Evolutionary conservation across 805 yeast genomes (phyloP).

Genomic region (Kazachstania psychrophila): DNA sequence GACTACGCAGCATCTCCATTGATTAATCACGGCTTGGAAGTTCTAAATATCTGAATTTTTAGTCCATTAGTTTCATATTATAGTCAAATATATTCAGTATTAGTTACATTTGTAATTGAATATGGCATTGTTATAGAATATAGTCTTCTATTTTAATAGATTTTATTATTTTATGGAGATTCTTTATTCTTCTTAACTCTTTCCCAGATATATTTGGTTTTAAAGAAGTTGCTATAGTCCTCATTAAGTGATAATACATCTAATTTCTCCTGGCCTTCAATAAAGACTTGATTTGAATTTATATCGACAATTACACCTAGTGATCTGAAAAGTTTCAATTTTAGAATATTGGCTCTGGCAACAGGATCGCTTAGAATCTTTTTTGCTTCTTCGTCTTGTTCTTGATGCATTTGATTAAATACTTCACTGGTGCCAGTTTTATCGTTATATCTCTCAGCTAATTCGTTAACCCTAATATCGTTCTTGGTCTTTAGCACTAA

Average conservation of each 20-base stretch:
- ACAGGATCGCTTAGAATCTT: conserved; percentile 14
- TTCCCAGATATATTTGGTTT: conserved; percentile 76
- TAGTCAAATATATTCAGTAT: too few species aligned
- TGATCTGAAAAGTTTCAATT: conserved; percentile 49
- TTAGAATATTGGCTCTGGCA: conserved; percentile 32
- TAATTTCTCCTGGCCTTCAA: conserved; percentile 41
- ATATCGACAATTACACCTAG: conserved; percentile 47
- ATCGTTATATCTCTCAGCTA: conserved; percentile 2
- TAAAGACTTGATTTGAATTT: conserved; percentile 36
- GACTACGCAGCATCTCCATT: too few species aligned
- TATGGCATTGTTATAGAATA: too few species aligned
- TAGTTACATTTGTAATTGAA: too few species aligned
- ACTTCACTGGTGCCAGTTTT: not conserved
- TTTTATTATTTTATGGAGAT: not conserved
- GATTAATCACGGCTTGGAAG: too few species aligned
- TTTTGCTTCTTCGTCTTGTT: conserved; percentile 9
- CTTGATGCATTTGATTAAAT: not conserved
- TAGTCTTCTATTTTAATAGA: too few species aligned
- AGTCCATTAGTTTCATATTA: too few species aligned
- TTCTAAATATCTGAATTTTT: too few species aligned
- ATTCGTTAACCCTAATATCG: conserved; percentile 12
- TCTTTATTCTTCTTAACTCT: conserved; percentile 18
- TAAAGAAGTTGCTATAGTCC: conserved; percentile 54
- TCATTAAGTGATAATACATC: conserved; percentile 43
- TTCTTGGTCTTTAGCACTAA: conserved; percentile 14